Conservation (phyloP, 106 monocot species). For the Dioscorea dumetorum region DNA sequence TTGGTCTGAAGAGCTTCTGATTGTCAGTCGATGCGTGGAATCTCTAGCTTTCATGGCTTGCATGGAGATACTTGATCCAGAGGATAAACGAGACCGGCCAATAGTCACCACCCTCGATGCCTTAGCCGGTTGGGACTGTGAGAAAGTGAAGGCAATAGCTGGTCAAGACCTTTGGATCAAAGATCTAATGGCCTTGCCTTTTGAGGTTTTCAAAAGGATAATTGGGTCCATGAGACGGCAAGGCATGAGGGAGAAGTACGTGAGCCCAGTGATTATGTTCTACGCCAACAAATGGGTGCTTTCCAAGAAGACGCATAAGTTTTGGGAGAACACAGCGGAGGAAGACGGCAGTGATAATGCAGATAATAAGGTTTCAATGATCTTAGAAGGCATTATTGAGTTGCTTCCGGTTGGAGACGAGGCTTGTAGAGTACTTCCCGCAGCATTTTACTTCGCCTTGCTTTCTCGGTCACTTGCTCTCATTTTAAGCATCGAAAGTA, state of each 20-base stretch:
- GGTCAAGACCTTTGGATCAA: constrained; percentile 60
- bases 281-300: constrained; percentile 86
- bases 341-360: constrained; percentile 20
- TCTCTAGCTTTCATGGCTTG: constrained; percentile 90
- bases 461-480: constrained; percentile 43
- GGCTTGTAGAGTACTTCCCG: constrained; percentile 32
- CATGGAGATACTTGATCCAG: constrained; percentile 90
- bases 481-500: constrained; percentile 23
- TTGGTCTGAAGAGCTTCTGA: constrained; percentile 54
- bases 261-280: constrained; percentile 58
- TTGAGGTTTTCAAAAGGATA: constrained; percentile 59
- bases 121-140: constrained; percentile 44
- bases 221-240: constrained; percentile 62
- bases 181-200: constrained; percentile 71
- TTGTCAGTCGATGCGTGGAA: constrained; percentile 71
- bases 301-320: constrained; percentile 49
- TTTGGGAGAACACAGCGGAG: constrained; percentile 32
- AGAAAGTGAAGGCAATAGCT: constrained; percentile 40
- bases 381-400: constrained; percentile 51
- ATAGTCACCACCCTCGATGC: constrained; percentile 20
- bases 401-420: constrained; percentile 40
- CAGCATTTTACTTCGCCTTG: constrained; percentile 62
- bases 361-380: constrained; percentile 20
- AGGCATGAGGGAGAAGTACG: constrained; percentile 88
- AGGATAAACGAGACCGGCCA: constrained; percentile 28